Conservation (phyloP, 495 filamentous ascomycete species). For the Parathielavia hyrcaniae region DNA sequence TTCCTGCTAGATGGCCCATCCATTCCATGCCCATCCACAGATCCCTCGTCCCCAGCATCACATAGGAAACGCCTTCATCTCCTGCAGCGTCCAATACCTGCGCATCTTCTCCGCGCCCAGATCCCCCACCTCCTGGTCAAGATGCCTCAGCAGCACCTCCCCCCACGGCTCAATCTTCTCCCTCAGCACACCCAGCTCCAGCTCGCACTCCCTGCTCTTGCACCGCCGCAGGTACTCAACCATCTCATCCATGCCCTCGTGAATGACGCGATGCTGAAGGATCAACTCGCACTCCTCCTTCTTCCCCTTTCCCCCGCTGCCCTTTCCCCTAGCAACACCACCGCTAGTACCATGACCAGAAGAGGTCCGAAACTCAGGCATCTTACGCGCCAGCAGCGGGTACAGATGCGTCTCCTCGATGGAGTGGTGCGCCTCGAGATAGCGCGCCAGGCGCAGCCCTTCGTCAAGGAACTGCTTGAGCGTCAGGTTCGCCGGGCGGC, state of each 20-base stretch:
- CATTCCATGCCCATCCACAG: background rate
- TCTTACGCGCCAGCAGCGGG: conserved; percentile 65
- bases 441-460: conserved; percentile 58
- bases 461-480: conserved; percentile 54
- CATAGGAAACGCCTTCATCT: conserved; percentile 69
- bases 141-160: conserved; percentile 63
- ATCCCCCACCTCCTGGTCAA: conserved; percentile 66
- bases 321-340: conserved; percentile 5
- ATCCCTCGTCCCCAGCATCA: conserved; percentile 29
- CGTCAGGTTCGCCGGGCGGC: conserved; percentile 52
- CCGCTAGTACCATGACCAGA: background rate
- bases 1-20: background rate
- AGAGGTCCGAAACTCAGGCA: conserved; percentile 63
- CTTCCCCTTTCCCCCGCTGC: conserved; percentile 2
- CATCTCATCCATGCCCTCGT: conserved; percentile 69
- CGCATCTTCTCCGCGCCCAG: conserved; percentile 82
- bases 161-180: conserved; percentile 59
- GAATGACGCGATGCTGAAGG: conserved; percentile 75
- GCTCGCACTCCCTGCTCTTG: conserved; percentile 56
- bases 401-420: conserved; percentile 85
- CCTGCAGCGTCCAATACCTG: conserved; percentile 69
- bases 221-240: conserved; percentile 62
- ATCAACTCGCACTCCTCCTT: conserved; percentile 49
- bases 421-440: conserved; percentile 69
- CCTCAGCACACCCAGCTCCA: conserved; percentile 63